Evolutionary conservation across 2,329 filamentous ascomycete species (phyloP).

Genomic region (Sporothrix mexicana): DNA sequence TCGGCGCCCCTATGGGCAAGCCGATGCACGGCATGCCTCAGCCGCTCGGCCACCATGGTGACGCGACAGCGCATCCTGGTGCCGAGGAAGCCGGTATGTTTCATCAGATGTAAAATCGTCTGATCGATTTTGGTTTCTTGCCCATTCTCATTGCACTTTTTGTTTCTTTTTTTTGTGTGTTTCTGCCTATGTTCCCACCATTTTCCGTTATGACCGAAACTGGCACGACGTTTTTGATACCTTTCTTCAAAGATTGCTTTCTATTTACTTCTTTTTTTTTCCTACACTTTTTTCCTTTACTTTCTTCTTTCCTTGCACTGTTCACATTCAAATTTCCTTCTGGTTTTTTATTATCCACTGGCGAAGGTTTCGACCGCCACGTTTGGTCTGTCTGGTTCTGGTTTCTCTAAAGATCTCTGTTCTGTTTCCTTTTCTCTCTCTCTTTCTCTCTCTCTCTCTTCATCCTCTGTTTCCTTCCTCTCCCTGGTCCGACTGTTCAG

Average conservation of each 20-base stretch:
- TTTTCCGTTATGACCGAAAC: slow-evolving; percentile 40
- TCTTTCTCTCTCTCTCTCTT: slow-evolving; percentile 3
- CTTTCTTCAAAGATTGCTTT: slow-evolving; percentile 40
- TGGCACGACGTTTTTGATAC: slow-evolving; percentile 40
- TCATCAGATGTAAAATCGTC: slow-evolving; percentile 83
- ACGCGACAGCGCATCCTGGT: slow-evolving; percentile 68
- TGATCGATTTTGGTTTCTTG: slow-evolving; percentile 38
- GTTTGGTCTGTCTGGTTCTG: slow-evolving; percentile 39
- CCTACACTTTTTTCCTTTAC: slow-evolving; percentile 39
- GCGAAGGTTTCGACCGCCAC: slow-evolving; percentile 35
- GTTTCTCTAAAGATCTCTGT: slow-evolving; percentile 33
- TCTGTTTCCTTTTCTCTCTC: neutral
- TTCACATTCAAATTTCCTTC: slow-evolving; percentile 10
- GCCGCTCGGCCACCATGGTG: slow-evolving; percentile 76
- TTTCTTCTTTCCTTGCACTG: slow-evolving; percentile 8
- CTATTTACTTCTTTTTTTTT: slow-evolving; percentile 38
- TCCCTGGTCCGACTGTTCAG: slow-evolving; percentile 1
- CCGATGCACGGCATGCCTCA: slow-evolving; percentile 70
- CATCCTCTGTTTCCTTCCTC: neutral
- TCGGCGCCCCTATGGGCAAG: slow-evolving; percentile 67
- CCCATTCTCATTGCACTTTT: neutral
- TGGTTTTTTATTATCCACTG: slow-evolving; percentile 34
- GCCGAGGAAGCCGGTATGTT: slow-evolving; percentile 97
- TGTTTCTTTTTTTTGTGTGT: slow-evolving; percentile 32
- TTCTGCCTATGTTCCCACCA: slow-evolving; percentile 28